phyloP scores from a whole-genome alignment of 2,329 filamentous ascomycete species.

The Curvularia sp. region DNA sequence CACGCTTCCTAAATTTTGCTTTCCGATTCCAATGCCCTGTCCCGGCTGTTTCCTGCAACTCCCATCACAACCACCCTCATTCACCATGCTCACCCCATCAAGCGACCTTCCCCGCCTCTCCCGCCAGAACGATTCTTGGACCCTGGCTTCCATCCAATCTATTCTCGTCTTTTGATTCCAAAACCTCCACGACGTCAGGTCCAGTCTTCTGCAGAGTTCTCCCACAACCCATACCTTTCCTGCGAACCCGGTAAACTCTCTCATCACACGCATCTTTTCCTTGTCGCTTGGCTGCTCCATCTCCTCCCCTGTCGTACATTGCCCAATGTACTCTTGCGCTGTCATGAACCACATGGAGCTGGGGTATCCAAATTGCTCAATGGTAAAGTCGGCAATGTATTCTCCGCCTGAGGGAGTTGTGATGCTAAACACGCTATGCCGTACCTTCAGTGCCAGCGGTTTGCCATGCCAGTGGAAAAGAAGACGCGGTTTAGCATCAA shows the following conservation, averaged over 20 bases:
- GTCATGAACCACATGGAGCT: conserved; percentile 7
- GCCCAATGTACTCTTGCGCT: background rate
- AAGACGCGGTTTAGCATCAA: background rate
- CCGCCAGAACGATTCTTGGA: background rate
- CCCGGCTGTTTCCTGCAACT: background rate
- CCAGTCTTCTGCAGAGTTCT: background rate
- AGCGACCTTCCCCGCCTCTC: background rate
- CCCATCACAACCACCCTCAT: background rate
- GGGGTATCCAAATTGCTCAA: conserved; percentile 12
- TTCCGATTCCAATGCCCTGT: too few relatives aligned
- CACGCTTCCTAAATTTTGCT: too few relatives aligned
- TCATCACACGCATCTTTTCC: background rate
- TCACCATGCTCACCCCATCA: background rate
- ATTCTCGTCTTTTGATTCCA: background rate
- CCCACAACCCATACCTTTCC: background rate
- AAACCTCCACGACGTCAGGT: background rate
- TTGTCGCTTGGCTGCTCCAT: background rate
- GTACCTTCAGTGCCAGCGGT: background rate
- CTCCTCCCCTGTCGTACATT: background rate
- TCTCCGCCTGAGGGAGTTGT: background rate
- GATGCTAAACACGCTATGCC: conserved; percentile 14
- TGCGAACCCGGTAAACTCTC: background rate
- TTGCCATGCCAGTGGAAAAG: background rate
- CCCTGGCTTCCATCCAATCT: background rate
- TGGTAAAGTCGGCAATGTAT: conserved; percentile 17